phyloP scores from a whole-genome alignment of 1,139 yeast species.

The Nakaseomyces glabratus region DNA sequence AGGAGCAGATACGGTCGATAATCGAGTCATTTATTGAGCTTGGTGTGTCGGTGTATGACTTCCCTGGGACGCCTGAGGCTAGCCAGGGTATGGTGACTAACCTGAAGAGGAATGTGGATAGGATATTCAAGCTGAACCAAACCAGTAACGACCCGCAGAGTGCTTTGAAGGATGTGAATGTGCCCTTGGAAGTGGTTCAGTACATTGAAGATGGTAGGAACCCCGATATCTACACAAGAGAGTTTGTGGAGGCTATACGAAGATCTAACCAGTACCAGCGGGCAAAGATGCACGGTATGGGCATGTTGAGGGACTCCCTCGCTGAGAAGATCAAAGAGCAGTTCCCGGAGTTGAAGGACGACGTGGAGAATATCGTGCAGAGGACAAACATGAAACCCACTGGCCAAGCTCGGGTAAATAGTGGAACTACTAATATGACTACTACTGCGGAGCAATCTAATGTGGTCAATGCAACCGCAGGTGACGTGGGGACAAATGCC shows the following conservation, averaged over 20 bases:
- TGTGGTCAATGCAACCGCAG: too few relatives aligned
- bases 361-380: slow-evolving; percentile 43
- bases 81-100: slow-evolving; percentile 44
- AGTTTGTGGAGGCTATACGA: slow-evolving; percentile 85
- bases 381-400: too few relatives aligned
- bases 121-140: slow-evolving; percentile 27
- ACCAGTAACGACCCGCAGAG: slow-evolving; percentile 28
- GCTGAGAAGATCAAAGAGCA: slow-evolving; percentile 63
- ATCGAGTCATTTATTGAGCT: slow-evolving; percentile 83
- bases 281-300: slow-evolving; percentile 67
- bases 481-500: too few relatives aligned
- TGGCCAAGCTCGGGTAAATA: too few relatives aligned
- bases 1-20: slow-evolving; percentile 55
- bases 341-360: slow-evolving; percentile 59
- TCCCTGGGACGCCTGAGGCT: slow-evolving; percentile 71
- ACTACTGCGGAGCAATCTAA: too few relatives aligned
- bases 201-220: slow-evolving; percentile 93
- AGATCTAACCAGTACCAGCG: slow-evolving; percentile 79
- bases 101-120: slow-evolving; percentile 33
- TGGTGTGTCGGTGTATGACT: slow-evolving; percentile 88
- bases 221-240: slow-evolving; percentile 94
- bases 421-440: too few relatives aligned
- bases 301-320: slow-evolving; percentile 49
- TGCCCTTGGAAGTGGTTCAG: slow-evolving; percentile 70
- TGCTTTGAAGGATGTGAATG: slow-evolving; percentile 36